Base-by-base conservation (phyloP, 1,284 basidiomycete genomes). In the Microstroma glucosiphilum region DNA sequence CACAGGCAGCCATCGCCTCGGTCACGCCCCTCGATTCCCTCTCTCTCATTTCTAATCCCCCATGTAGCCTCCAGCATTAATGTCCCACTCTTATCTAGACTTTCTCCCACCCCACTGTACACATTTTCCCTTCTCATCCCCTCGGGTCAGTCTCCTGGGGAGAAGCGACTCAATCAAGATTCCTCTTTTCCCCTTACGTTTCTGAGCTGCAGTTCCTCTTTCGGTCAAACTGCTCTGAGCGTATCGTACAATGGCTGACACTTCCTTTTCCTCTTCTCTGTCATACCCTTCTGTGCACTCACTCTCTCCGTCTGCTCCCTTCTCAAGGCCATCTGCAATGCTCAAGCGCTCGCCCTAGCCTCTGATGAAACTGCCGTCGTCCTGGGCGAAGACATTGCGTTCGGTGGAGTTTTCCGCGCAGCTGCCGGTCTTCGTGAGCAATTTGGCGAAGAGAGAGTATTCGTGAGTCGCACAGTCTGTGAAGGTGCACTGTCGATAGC, bases 371-470 rank as follows among this genome's bases (percentile, higher is more conserved):
- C 83, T 55, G 86, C 92, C 0, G 87, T 92, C 11, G 87, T 94
- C 55, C 88, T 89, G 1, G 0, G n/a, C 21, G 73, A 76, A 58
- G 72, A 76, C 57, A 69, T 71, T 0, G 66, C 70, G 1, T 94
- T 94, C 69, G 92, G 92, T 17, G 92, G 92, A 6, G 92, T 96
- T 2, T 96, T 96, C 77, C 84, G 92, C 62, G 91, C 88, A 68
- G 89, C 88, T n/a, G 80, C 91, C 86, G 92, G 92, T 13, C 84
- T 96, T 43, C 88, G 90, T 23, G 92, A 96, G 76, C 90, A 93
- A 78, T 96, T 92, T 77, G 92, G 91, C 88, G 21, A 68, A 81
- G 41, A 43, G 56, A n/a, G 56, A 9, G 51, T 56, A 30, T 61
- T 57, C 19, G 30, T 37, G 30, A 37, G 30, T 37, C n/a, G n/a